phyloP scores from a whole-genome alignment of 2,329 filamentous ascomycete genomes.

The Talaromyces sp. region DNA sequence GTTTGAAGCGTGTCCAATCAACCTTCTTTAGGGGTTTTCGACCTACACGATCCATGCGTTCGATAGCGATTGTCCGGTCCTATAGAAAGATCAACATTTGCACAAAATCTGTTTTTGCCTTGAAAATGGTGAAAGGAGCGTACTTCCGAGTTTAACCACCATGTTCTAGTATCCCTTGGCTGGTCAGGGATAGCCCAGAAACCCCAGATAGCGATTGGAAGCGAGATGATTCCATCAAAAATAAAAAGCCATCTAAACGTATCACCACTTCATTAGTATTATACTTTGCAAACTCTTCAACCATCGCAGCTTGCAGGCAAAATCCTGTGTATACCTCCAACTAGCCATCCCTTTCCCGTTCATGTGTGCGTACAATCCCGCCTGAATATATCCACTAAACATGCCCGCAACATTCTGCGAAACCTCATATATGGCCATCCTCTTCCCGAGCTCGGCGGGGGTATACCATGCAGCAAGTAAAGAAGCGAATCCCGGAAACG shows the following conservation, averaged over 20 bases:
- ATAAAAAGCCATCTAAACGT: background rate
- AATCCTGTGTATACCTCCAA: background rate
- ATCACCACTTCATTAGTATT: background rate
- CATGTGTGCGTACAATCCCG: constrained; percentile 7
- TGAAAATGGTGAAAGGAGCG: too few species aligned
- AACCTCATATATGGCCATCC: constrained; percentile 6
- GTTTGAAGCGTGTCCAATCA: constrained; percentile 2
- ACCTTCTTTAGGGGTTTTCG: constrained; percentile 5
- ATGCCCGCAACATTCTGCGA: constrained; percentile 8
- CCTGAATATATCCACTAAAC: constrained; percentile 9
- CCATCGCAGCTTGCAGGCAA: background rate
- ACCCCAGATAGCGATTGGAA: constrained; percentile 4
- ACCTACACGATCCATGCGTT: constrained; percentile 4
- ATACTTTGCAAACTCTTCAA: background rate
- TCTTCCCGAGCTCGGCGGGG: background rate
- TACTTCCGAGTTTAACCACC: background rate
- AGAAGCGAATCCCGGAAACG: constrained; percentile 1
- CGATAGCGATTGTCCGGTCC: constrained; percentile 1
- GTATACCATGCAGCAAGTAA: constrained; percentile 2
- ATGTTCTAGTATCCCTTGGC: constrained; percentile 2
- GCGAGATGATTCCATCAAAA: constrained; percentile 4
- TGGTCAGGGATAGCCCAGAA: constrained; percentile 8
- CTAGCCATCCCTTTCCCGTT: constrained; percentile 2
- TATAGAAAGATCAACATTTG: background rate
- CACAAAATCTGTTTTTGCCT: too few species aligned